phyloP scores from a whole-genome alignment of 352 stramenopile species.

The Phytophthora pini region DNA sequence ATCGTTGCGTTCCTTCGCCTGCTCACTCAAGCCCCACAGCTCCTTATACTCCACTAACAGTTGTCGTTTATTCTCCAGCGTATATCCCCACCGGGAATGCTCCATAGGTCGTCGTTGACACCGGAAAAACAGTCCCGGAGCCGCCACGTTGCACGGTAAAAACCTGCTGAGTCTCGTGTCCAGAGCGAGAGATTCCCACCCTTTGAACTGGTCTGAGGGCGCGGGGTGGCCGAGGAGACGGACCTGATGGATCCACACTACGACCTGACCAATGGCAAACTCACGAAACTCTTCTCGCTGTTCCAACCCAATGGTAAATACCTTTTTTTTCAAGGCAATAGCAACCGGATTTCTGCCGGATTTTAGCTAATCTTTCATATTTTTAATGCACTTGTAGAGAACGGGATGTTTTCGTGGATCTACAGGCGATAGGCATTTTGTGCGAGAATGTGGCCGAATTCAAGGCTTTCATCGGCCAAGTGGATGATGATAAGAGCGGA shows the following conservation, averaged over 20 bases:
- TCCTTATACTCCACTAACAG: not conserved
- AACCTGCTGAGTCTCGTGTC: constrained; percentile 72
- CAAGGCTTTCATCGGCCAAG: constrained; percentile 70
- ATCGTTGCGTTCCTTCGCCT: too few relatives aligned
- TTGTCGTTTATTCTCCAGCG: not conserved
- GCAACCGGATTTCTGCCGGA: not conserved
- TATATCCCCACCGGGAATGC: too few relatives aligned
- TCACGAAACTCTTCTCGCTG: constrained; percentile 71
- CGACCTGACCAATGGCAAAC: constrained; percentile 80
- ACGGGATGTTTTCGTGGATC: constrained; percentile 76
- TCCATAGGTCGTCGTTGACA: too few relatives aligned
- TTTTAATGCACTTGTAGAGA: constrained; percentile 21
- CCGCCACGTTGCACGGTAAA: constrained; percentile 65
- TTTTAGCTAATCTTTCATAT: constrained; percentile 4
- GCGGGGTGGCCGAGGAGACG: constrained; percentile 33
- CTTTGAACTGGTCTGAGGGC: constrained; percentile 75
- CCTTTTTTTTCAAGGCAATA: constrained; percentile 4
- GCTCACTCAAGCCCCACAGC: not conserved
- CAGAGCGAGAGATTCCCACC: constrained; percentile 52
- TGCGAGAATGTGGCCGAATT: constrained; percentile 72
- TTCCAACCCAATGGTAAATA: constrained; percentile 64
- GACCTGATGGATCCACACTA: constrained; percentile 88
- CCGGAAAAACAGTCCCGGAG: constrained; percentile 18
- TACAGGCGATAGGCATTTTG: constrained; percentile 81
- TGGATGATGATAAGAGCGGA: constrained; percentile 85